phyloP scores from a whole-genome alignment of 2,329 filamentous ascomycete genomes.

The Colletotrichum sublineola region DNA sequence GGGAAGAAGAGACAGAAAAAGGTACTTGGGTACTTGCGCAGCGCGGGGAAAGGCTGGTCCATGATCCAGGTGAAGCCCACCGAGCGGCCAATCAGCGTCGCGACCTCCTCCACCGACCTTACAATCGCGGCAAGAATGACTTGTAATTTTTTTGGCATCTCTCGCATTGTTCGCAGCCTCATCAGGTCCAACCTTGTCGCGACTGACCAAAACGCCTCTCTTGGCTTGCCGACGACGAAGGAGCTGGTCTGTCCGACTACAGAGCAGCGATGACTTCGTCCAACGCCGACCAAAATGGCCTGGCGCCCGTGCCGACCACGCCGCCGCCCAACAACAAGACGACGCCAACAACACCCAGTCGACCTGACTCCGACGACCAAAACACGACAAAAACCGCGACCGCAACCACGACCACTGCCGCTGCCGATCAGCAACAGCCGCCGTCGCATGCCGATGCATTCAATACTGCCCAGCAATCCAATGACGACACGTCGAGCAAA shows the following conservation, averaged over 20 bases:
- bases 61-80: constrained; percentile 33
- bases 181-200: constrained; percentile 39
- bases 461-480: constrained; percentile 13
- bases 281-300: constrained; percentile 56
- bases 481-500: constrained; percentile 19
- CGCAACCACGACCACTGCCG: constrained; percentile 26
- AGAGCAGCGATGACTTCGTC: constrained; percentile 74
- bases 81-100: constrained; percentile 38
- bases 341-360: constrained; percentile 13
- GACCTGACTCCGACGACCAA: constrained; percentile 38
- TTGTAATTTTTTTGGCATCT: constrained; percentile 43
- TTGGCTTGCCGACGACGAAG: constrained; percentile 59
- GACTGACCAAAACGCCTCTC: constrained; percentile 40
- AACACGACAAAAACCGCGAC: constrained; percentile 23
- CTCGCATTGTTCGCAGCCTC: constrained; percentile 35
- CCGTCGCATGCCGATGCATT: constrained; percentile 34
- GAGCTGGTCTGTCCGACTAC: constrained; percentile 61
- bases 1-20: constrained; percentile 11
- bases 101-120: constrained; percentile 35
- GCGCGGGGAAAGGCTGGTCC: constrained; percentile 42
- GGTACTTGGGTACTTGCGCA: constrained; percentile 30
- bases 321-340: constrained; percentile 40
- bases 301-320: constrained; percentile 44
- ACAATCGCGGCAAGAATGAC: constrained; percentile 39
- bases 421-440: constrained; percentile 43